Evolutionary conservation across 2,329 filamentous ascomycete genomes (phyloP), one percentile per base, ranked within the genome.

Genomic region (Verticillium zaregamsianum): DNA sequence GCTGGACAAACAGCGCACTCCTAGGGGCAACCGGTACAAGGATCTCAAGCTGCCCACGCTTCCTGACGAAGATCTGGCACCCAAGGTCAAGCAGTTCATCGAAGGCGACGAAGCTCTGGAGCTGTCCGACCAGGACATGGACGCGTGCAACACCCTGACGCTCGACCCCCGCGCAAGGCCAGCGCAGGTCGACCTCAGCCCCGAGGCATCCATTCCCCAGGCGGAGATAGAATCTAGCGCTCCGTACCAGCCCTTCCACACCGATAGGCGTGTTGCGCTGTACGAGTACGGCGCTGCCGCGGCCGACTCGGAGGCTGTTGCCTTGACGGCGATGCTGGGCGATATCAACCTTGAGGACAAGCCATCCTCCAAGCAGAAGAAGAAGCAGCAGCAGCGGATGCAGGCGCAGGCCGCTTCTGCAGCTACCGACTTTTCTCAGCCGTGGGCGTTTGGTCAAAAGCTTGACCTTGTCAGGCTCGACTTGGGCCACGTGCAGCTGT

Each of bases 151-250:
- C 65, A 84, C 82, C 0, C 70, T 85, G 70, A 80, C 85, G 61
- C 79, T 80, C 65, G 80, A 78, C 64, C 77, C 66, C 69, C 77
- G 73, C 68, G 74, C 73, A 60, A 75, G 74, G 66, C 68, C 75
- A 52, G 69, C 71, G 60, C 73, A 69, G 68, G 69, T 66, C 66
- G 79, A 77, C 69, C 77, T 73, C 69, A 78, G 75, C 61, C 83
- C 79, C 72, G 90, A 80, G 74, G 91, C 77, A 72, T 90, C 78
- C 72, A 93, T 86, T 61, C 86, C 87, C 1, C 86, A 89, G 66
- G 92, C 92, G 6, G 93, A 97, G 78, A 96, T 97, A 66, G 95
- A 99, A 72, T 97, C 94, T 1, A 97, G 94, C 70, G 91, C 93
- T 5, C 92, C 94, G 2, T 98, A 97, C 69, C 93, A 97, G 70